phyloP scores from a whole-genome alignment of 306 rosid species.

The Cicer pinnatifidum region DNA sequence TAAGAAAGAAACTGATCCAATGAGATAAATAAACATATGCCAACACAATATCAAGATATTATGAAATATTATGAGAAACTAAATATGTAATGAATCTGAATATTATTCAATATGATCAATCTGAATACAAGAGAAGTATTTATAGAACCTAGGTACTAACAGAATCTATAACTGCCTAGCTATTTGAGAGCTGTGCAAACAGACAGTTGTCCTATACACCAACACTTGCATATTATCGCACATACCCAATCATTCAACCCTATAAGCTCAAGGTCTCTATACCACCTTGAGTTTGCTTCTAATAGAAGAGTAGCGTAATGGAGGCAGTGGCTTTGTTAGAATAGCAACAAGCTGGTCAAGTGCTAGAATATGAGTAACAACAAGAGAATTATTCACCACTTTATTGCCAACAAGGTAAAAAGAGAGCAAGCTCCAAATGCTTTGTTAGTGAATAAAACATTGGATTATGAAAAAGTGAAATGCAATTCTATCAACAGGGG shows the following conservation, averaged over 20 bases:
- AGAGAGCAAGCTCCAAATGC: background rate
- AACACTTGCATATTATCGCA: background rate
- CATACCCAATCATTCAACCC: background rate
- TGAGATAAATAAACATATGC: conserved; percentile 1
- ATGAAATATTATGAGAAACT: background rate
- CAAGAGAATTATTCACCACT: background rate
- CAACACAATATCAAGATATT: background rate
- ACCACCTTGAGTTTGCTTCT: background rate
- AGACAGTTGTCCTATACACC: background rate
- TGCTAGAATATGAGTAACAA: background rate
- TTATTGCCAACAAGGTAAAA: background rate
- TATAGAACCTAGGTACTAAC: background rate
- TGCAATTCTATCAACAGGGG: background rate
- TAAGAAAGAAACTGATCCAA: background rate
- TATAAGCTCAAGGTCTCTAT: background rate
- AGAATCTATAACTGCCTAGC: conserved; percentile 12
- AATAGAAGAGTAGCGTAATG: background rate
- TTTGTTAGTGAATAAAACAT: background rate
- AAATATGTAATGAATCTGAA: background rate
- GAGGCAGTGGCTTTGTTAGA: background rate
- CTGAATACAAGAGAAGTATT: background rate
- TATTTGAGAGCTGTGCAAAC: background rate
- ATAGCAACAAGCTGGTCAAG: background rate
- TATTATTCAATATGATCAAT: background rate
- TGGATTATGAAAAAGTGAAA: background rate